Conservation (phyloP, 139 green algal genomes). For the Klebsormidium nitens region DNA sequence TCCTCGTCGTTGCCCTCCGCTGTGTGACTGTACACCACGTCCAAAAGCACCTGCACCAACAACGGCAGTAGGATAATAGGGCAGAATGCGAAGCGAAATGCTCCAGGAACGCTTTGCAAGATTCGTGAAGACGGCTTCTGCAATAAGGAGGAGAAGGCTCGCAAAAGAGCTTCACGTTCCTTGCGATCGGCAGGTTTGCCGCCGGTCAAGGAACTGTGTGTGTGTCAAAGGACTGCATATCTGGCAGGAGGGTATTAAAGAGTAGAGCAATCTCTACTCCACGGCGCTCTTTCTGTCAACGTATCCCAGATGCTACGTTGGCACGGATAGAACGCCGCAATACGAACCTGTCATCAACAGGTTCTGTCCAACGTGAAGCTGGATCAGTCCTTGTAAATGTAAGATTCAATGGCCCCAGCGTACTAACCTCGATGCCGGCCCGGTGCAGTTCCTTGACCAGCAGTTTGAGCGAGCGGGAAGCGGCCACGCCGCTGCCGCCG, state of each 20-base stretch:
- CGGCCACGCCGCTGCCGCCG: constrained; percentile 17
- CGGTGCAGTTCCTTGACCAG: constrained; percentile 80
- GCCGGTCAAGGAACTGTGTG: not conserved
- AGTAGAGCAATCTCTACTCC: too few species aligned
- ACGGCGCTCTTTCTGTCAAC: too few species aligned
- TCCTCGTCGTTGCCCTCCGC: constrained; percentile 90
- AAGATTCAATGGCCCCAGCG: too few species aligned
- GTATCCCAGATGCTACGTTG: too few species aligned
- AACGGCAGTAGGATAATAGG: too few species aligned
- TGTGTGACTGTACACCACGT: constrained; percentile 99
- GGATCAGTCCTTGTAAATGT: too few species aligned
- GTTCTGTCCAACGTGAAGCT: too few species aligned
- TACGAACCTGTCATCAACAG: too few species aligned
- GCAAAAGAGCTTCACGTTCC: not conserved
- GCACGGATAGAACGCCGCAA: too few species aligned
- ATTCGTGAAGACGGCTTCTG: not conserved
- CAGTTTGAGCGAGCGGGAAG: constrained; percentile 76
- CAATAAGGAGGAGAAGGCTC: not conserved
- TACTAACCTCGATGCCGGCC: constrained; percentile 91
- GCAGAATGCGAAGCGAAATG: too few species aligned
- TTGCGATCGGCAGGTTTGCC: not conserved
- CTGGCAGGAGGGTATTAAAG: too few species aligned
- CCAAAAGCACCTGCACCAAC: constrained; percentile 71
- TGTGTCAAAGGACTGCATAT: not conserved
- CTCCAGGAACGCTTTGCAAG: too few species aligned